Base-by-base conservation (phyloP, 768 basidiomycete genomes). In the Hericium erinaceus region DNA sequence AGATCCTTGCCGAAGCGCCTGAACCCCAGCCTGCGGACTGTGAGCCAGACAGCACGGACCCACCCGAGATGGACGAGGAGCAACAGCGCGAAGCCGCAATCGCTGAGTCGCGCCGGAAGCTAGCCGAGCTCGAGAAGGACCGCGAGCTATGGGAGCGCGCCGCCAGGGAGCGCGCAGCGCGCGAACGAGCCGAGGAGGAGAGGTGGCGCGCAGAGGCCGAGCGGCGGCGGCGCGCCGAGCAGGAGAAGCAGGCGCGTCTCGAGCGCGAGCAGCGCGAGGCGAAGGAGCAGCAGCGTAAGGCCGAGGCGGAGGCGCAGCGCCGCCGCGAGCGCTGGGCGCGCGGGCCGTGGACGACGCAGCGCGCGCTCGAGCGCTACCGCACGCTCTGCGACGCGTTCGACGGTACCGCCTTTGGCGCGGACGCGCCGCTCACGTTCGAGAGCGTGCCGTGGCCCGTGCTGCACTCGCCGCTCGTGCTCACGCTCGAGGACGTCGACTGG, bases 401-500 rank as follows among this genome's bases (percentile, higher is more conserved):
- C 67, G 64, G 71, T 15, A 70, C 79, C 11, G 82, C 78, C 60
- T 88, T 84, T 69, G 72, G 77, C 3, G 61, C 72, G 39, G 75
- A 76, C 20, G 69, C 75, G 13, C 80, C 82, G 3, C 67, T 89
- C n/a, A 68, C 75, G 3, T 82, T 84, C 58, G 78, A 82, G 49
- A 77, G 76, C 41, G 74, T 92, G 33, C 88, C 89, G 0, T 92
- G 89, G 89, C 90, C 90, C 2, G 81, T 85, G 13, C 67, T 92
- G 39, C 72, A 74, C 51, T 69, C 77, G 20, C 85, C 85, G 2
- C 66, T 71, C 18, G 64, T 68, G 22, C 79, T 84, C 58, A 75
- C 76, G 6, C 69, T 86, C 1, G 80, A 86, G 61, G 84, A 89
- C 60, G 76, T 92, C 48, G 82, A 84, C 57, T 89, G 85, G 83